phyloP scores from a whole-genome alignment of 768 basidiomycete species.

The Leccinum uliginosum region DNA sequence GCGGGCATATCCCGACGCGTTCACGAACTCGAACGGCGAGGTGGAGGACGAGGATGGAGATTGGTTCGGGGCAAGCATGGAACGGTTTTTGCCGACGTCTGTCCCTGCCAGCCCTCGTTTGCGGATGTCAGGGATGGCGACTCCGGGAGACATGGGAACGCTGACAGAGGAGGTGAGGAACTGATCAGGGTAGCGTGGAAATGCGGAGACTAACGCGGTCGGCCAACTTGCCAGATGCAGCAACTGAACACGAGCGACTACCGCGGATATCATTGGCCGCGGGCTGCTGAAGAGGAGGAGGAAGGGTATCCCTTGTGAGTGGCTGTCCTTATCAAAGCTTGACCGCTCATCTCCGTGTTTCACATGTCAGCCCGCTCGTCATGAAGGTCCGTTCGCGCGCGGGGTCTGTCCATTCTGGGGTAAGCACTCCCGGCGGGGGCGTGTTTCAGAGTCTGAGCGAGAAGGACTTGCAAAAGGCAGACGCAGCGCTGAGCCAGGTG shows the following conservation, averaged over 20 bases:
- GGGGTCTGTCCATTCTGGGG: conserved; percentile 67
- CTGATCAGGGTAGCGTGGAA: not conserved
- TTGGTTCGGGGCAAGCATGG: conserved; percentile 49
- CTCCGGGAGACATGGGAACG: conserved; percentile 91
- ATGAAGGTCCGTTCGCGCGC: conserved; percentile 86
- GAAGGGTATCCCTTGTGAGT: conserved; percentile 87
- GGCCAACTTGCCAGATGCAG: conserved; percentile 62
- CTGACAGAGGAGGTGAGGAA: conserved; percentile 72
- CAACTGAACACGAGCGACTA: conserved; percentile 83
- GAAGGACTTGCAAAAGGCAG: conserved; percentile 80
- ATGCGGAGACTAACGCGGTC: not conserved
- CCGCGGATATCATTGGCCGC: conserved; percentile 54
- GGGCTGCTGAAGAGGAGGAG: conserved; percentile 71
- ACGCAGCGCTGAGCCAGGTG: conserved; percentile 76
- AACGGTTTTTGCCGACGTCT: conserved; percentile 65
- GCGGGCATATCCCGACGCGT: conserved; percentile 93
- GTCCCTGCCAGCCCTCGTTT: conserved; percentile 87
- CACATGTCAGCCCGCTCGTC: conserved; percentile 65
- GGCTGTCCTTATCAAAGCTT: conserved; percentile 11
- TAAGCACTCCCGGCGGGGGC: conserved; percentile 87
- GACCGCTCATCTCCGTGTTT: conserved; percentile 4
- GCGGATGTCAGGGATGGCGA: conserved; percentile 69
- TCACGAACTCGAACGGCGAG: conserved; percentile 57
- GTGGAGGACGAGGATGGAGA: conserved; percentile 41
- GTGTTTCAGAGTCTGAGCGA: conserved; percentile 79